Evolutionary conservation across 768 basidiomycete genomes (phyloP), one percentile per base, ranked within the genome.

Genomic region (Leccinum ochraceum): DNA sequence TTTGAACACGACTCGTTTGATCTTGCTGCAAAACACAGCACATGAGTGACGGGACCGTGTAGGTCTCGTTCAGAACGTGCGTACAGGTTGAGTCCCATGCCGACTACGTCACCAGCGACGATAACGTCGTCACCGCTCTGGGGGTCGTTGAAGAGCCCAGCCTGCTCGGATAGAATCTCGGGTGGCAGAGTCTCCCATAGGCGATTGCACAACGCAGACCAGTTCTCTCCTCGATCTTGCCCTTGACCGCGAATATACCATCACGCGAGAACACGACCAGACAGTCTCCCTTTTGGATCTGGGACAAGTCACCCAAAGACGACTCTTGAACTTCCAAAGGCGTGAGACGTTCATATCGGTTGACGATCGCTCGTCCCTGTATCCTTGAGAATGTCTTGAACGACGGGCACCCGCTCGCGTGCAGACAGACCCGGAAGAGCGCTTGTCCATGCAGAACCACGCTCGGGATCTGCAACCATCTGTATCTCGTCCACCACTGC

Each of bases 41-140:
- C 9, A 39, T 59, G 57, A 57, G 51, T 52, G 22, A 51, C 17
- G 16, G 17, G 5, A 4, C 4, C 0, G 48, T 39, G 39, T 8
- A 39, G 28, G 20, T 28, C 20, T 11, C 20, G 4, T 7, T 20
- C 26, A 3, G 20, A 39, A 20, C 3, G 34, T 11, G 78, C 90
- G 49, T 72, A 98, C 97, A 99, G 76, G 70, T 99, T 98, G 26
- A 26, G 26, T 26, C 26, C 26, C 26, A 26, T 26, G 26, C 97
- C 95, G 53, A 98, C 88, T 0, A 95, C 94, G 69, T 99, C 97
- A 66, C 92, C 95, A 2, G 93, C 96, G 17, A 98, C 85, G 46
- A 99, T 81, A 2, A 98, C 88, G 66, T 96, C 91, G 67, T 90
- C 92, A 2, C 86, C 88, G n/a, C 88, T 92, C 46, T 84, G 69